phyloP scores from a whole-genome alignment of 169 alveolate genomes.

The Pseudocohnilembus persalinus region DNA sequence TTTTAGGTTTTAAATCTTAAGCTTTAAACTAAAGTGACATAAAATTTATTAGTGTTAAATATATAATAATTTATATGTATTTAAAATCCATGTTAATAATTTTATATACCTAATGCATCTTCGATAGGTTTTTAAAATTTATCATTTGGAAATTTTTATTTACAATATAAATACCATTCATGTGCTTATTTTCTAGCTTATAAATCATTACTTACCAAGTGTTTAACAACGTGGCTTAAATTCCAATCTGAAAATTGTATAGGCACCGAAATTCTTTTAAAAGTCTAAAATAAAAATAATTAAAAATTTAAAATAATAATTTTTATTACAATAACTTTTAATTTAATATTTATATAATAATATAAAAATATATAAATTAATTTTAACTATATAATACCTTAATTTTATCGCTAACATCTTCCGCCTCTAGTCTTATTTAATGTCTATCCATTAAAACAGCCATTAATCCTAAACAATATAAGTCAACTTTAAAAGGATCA shows the following conservation, averaged over 20 bases:
- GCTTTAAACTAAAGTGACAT: background rate
- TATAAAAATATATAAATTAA: background rate
- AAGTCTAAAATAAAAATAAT: background rate
- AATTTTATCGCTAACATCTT: constrained; percentile 11
- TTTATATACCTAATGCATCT: background rate
- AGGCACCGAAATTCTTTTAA: background rate
- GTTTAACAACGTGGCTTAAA: background rate
- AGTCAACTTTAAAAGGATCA: constrained; percentile 37
- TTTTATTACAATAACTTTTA: constrained; percentile 1
- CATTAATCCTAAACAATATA: constrained; percentile 36
- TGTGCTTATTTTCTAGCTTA: background rate
- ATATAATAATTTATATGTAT: background rate
- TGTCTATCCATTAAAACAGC: constrained; percentile 25
- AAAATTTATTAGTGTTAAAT: background rate
- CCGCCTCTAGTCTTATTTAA: constrained; percentile 33
- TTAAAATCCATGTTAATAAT: background rate
- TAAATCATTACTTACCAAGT: background rate
- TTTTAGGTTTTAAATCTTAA: constrained; percentile 11
- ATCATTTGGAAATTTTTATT: background rate
- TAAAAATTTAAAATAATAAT: constrained; percentile 1
- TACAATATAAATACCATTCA: background rate
- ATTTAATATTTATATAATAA: background rate
- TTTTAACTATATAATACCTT: background rate
- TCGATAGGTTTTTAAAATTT: background rate
- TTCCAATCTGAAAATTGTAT: background rate